Percentiles rank a stretch among this genome's conserved stretches.
These are phyloP conservation scores for Coprinopsis marcescibilis DNA, from an alignment of 768 basidiomycete species.

Conservation along the genomic window DNA sequence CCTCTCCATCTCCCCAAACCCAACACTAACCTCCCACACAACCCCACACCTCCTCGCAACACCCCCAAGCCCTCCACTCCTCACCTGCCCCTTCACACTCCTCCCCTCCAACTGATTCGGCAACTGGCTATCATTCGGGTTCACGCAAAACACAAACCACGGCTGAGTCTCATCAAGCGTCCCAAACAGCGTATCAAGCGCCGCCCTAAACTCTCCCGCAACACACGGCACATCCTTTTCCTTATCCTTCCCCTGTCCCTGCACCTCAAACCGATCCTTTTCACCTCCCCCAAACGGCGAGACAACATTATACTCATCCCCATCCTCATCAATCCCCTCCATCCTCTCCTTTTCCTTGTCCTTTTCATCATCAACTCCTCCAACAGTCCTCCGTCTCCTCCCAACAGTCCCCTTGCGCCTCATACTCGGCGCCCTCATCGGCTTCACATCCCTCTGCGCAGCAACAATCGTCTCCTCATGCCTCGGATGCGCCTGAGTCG, in stretches of 20 bases:
- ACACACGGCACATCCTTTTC: slow-evolving; percentile 54
- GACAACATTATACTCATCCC: slow-evolving; percentile 47
- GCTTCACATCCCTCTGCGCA: slow-evolving; percentile 89
- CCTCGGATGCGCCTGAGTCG: slow-evolving; percentile 85
- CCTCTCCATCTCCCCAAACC: slow-evolving; percentile 78
- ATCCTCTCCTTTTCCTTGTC: slow-evolving; percentile 43
- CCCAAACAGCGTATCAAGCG: slow-evolving; percentile 80
- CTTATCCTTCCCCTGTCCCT: slow-evolving; percentile 40
- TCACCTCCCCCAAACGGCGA: slow-evolving; percentile 23
- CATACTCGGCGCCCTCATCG: slow-evolving; percentile 89
- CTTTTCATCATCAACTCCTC: too few species aligned
- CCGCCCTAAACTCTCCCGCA: slow-evolving; percentile 82
- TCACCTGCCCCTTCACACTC: slow-evolving; percentile 87
- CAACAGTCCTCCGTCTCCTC: slow-evolving; percentile 30
- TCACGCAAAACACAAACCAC: slow-evolving; percentile 91
- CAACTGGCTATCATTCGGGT: slow-evolving; percentile 92
- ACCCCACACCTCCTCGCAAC: slow-evolving; percentile 56
- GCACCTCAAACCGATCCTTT: neutral
- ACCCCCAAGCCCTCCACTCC: slow-evolving; percentile 73
- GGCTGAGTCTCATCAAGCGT: slow-evolving; percentile 85
- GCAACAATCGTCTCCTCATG: slow-evolving; percentile 95
- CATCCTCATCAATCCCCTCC: slow-evolving; percentile 31
- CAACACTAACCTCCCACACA: slow-evolving; percentile 76
- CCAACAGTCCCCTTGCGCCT: slow-evolving; percentile 72
- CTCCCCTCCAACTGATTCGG: slow-evolving; percentile 92